Base-by-base conservation (phyloP, 2,329 filamentous ascomycete genomes). In the Aspergillus sp. region DNA sequence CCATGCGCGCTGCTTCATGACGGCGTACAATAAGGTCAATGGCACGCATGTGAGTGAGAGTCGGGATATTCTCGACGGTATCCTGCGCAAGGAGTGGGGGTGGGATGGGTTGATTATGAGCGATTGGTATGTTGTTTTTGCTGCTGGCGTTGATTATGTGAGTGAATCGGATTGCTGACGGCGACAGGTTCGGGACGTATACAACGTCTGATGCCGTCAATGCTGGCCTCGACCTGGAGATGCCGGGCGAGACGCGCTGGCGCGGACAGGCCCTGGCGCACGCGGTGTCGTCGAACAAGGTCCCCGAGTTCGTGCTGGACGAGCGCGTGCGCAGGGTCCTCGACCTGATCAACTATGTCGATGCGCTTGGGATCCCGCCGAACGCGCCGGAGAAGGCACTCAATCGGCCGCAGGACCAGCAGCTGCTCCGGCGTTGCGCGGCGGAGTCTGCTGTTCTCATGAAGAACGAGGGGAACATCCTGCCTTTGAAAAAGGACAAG, bases 361-460 rank as follows among this genome's bases (percentile, higher is more conserved):
- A 68, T 5, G 65, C 66, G 2, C 63, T 71, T 3, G 69, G 69
- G 0, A 67, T 80, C 12, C 61, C 67, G 3, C 72, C 77, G 47
- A 60, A 68, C 13, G 73, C 69, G 0, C 61, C 67, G 0, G 75
- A 79, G 51, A 61, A 57, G 30, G 67, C 62, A 0, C 61, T 67
- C 5, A 65, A 85, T 48, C 80, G 72, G 0, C 67, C 71, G 0
- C 71, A 81, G 51, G 76, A 75, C 24, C 71, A 77, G 4, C 70
- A 68, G 11, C 63, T 86, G 28, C 69, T 85, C 14, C 70, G 82
- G 12, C 67, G 70, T 33, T 68, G 82, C 15, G 80, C 78, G 12
- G 72, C 75, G 4, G 79, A 86, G 50, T 76, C 76, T 3, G 76
- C 84, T 6, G 80, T 86, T 1, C 65, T 88, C 8, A 61, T 86